Base-by-base conservation (phyloP, 108 stramenopile species). In the Stephanodiscus triporus region DNA sequence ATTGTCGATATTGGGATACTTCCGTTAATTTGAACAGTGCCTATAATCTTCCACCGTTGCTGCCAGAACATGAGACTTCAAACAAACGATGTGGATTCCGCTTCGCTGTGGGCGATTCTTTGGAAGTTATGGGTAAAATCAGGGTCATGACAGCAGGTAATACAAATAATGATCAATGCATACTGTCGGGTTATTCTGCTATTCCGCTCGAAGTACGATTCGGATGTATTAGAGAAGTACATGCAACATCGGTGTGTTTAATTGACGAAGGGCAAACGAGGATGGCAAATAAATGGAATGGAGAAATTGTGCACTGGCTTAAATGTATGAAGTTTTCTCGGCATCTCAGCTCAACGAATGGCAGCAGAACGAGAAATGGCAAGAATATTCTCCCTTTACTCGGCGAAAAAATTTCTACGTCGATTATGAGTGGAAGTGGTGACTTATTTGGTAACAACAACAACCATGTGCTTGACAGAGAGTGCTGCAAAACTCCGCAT, bases 1-100 rank as follows among this genome's bases (percentile, higher is more conserved):
- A 95, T 87, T 89, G 88, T 73, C 47, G 85, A 11, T 66, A 66
- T 61, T 91, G 90, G 89, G 70, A 76, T 54, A 40, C 77, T 20
- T 57, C 50, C 2, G 34, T 37, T 27, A 57, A 63, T 23, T 19
- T 43, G 36, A 53, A 66, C 42, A 38, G 59, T 56, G 54, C 61
- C n/a, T 75, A 51, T 17, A 36, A 66, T 70, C 73, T 80, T 20
- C 30, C 58, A 6, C 19, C 26, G n/a, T 58, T 80, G n/a, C 45
- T 59, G 16, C 26, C 77, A 53, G 55, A 78, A 23, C 63, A 78
- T 23, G 56, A 66, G 9, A 34, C n/a, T 17, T 60, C 20, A 16
- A 26, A 49, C 2, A 36, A 22, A 23, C 45, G 77, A 49, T 43
- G 56, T 32, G 32, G 56, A 42, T 67, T 37, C 22, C 40, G 27